Conservation (phyloP, 352 stramenopile species). For the Peronosclerospora sorghi region DNA sequence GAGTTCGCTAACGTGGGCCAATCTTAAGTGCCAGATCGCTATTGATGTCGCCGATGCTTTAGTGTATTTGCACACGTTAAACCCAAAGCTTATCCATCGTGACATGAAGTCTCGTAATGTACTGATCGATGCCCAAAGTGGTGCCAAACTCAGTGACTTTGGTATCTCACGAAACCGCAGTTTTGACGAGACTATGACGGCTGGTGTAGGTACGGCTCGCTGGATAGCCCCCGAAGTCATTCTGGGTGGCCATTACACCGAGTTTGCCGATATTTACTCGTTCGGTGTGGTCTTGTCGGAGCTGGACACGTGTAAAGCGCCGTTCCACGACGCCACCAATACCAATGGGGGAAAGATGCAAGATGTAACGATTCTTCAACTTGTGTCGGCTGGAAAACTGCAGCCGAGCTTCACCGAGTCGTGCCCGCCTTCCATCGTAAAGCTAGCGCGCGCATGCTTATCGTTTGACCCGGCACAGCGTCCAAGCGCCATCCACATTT, state of each 20-base stretch:
- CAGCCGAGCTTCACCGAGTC: conserved; percentile 43
- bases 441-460: conserved; percentile 48
- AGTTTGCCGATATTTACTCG: conserved; percentile 46
- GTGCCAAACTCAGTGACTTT: conserved; percentile 63
- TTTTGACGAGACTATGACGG: conserved; percentile 55
- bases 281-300: conserved; percentile 49
- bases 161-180: conserved; percentile 49
- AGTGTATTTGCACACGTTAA: conserved; percentile 60
- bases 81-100: conserved; percentile 53
- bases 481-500: conserved; percentile 65
- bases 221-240: conserved; percentile 53
- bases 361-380: conserved; percentile 47
- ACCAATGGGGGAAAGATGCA: conserved; percentile 52
- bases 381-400: conserved; percentile 58
- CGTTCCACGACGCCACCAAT: conserved; percentile 50
- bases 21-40: conserved; percentile 58
- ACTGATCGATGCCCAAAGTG: conserved; percentile 40
- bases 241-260: conserved; percentile 37
- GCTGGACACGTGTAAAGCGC: conserved; percentile 51
- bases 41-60: conserved; percentile 58
- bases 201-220: conserved; percentile 35
- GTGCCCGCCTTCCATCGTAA: conserved; percentile 44
- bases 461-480: conserved; percentile 50
- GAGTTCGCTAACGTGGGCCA: conserved; percentile 37
- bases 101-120: conserved; percentile 66